Evolutionary conservation across 768 basidiomycete genomes (phyloP), one percentile per base, ranked within the genome.

Genomic region (Tubosaeta sp.): DNA sequence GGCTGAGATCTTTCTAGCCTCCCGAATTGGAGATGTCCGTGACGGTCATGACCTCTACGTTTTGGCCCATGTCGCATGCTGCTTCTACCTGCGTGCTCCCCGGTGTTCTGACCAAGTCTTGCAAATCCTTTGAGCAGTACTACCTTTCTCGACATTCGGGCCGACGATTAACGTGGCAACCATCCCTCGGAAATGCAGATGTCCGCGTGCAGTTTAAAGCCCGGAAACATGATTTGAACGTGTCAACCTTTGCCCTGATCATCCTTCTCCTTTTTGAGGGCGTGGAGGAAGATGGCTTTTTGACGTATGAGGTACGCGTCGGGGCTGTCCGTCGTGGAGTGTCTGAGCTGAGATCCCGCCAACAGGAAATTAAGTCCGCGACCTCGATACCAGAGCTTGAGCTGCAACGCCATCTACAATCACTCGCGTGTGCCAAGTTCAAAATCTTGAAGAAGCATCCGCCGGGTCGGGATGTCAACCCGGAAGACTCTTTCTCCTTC

Each of bases 21-120:
- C 85, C 86, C 4, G 76, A 80, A 4, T 77, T 95, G 58, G 91
- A 95, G 37, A 78, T 97, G 34, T 84, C 81, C 1, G 92, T 97
- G 38, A 94, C 78, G 6, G 88, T 99, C 45, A 93, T 97, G 83
- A 98, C 97, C 0, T 90, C 95, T 2, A 95, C 94, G 4, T 91
- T 90, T 69, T 99, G 97, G 97, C 97, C 97, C 0, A 87, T 85
- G 74, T 76, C 86, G 2, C 80, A 85, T 53, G 76, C 80, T 3
- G 70, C 77, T 10, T 73, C 84, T 3, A 63, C 82, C 0, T 97
- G 91, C 60, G 82, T 73, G 5, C 73, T 97, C 37, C 85, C 93
- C 0, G 66, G 78, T 14, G 68, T 78, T 14, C 76, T 99, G 61
- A 65, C 80, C 19, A 78, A 77, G 56, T 77, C 85, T 0, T 82